Evolutionary conservation across 2,329 filamentous ascomycete genomes (phyloP), one percentile per base, ranked within the genome.

Genomic region (Aspergillus amoenus): DNA sequence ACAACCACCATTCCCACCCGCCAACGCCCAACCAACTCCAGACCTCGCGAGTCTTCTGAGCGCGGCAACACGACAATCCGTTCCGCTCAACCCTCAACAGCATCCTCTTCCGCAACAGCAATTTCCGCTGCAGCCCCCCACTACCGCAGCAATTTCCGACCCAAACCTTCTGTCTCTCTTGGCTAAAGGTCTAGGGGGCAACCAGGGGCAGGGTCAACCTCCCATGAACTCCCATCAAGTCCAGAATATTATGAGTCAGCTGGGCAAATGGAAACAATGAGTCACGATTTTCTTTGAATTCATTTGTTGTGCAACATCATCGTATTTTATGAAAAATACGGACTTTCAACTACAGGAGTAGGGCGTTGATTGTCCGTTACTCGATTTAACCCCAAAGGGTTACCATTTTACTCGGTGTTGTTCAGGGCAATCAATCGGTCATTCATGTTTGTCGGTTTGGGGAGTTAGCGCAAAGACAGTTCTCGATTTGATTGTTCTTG

Each of bases 241-340:
- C 37, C 78, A 80, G 62, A 78, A 78, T 56, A 74, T 81, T 48
- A 76, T 80, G 70, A 75, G 78, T 55, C 78, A 80, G 55, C 61
- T 80, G 56, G 68, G 74, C 39, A 77, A 77, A 66, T 79, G 76
- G 73, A 78, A 76, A 66, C 75, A 76, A 69, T 79, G 70, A 75
- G 61, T 62, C 63, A 59, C 56, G 57, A 56, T 47, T 57, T 58
- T 62, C 52, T 60, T 64, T 57, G 57, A 56, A 54, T 55, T 48
- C 63, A 61, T 62, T 66, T 52, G 57, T 56, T 34, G 59, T 43
- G 34, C 56, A 52, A 56, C 41, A 61, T 55, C 53, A 60, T 17
- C 46, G 18, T 54, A 51, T 59, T 30, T 53, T 58, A 47, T 50
- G 43, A 46, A 39, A 17, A 21, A 37, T 54, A 12, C 47, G 21